phyloP scores from a whole-genome alignment of 1,139 yeast species.

The Blastobotrys indianensis region DNA sequence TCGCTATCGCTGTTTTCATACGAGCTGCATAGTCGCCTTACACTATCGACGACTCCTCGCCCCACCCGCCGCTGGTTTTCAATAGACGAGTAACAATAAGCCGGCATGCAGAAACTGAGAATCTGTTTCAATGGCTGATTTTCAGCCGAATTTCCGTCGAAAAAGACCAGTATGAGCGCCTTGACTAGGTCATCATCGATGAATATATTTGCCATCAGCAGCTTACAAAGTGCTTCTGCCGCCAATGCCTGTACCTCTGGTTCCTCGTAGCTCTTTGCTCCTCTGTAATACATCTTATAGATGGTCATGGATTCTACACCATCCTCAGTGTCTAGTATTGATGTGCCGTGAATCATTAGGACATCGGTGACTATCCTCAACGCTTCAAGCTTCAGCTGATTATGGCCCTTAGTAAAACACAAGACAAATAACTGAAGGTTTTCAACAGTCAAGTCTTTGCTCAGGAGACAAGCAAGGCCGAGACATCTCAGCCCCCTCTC shows the following conservation, averaged over 20 bases:
- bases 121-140: constrained; percentile 75
- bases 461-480: constrained; percentile 74
- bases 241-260: constrained; percentile 72
- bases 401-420: constrained; percentile 58
- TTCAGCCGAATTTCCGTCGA: constrained; percentile 56
- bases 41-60: constrained; percentile 59
- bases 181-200: constrained; percentile 66
- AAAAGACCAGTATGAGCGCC: constrained; percentile 65
- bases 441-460: constrained; percentile 53
- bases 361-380: constrained; percentile 73
- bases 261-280: constrained; percentile 47
- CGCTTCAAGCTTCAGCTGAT: constrained; percentile 53
- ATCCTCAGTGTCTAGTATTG: constrained; percentile 57
- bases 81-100: constrained; percentile 73
- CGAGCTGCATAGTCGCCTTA: constrained; percentile 48
- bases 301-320: constrained; percentile 57
- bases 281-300: constrained; percentile 63
- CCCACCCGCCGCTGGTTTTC: constrained; percentile 67
- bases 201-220: constrained; percentile 72
- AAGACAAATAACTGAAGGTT: constrained; percentile 52
- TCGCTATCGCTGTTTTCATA: constrained; percentile 37
- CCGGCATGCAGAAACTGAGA: constrained; percentile 84
- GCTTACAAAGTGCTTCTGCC: constrained; percentile 82
- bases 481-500: constrained; percentile 68
- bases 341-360: constrained; percentile 66